A percentile compares a stretch with the other conserved stretches of the same genome.
Evolutionary conservation across 2,329 filamentous ascomycete genomes (phyloP).

Genomic region (Sarocladium strictum): DNA sequence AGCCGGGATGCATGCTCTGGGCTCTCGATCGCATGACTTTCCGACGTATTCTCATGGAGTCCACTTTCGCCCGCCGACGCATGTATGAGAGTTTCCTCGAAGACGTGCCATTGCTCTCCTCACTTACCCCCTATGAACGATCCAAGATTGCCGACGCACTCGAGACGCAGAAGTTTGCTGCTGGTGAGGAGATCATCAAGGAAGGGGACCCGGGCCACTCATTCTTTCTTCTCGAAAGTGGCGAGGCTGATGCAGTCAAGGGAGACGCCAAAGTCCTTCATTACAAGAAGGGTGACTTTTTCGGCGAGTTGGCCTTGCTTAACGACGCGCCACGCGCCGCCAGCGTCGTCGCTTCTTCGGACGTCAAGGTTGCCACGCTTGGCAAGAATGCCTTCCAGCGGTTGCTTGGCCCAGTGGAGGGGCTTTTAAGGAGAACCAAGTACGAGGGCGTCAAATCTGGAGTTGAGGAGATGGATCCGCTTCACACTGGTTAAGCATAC

Average conservation of each 20-base stretch:
- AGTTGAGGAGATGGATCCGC: conserved; percentile 62
- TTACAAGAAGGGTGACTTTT: conserved; percentile 92
- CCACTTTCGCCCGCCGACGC: conserved; percentile 87
- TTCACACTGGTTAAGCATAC: conserved; percentile 34
- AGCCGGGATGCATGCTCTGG: conserved; percentile 78
- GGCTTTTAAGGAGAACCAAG: conserved; percentile 80
- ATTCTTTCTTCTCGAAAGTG: conserved; percentile 86
- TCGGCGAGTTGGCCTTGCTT: conserved; percentile 88
- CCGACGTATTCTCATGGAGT: conserved; percentile 96
- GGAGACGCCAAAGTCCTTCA: conserved; percentile 69
- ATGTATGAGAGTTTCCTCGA: conserved; percentile 98
- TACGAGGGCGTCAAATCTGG: conserved; percentile 55
- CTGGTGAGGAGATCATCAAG: conserved; percentile 76
- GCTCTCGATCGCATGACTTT: conserved; percentile 93
- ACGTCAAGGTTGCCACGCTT: conserved; percentile 88
- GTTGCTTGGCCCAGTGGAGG: conserved; percentile 84
- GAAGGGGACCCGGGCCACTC: conserved; percentile 89
- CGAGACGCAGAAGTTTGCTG: conserved; percentile 79
- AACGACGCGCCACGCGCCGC: conserved; percentile 92
- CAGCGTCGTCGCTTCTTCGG: conserved; percentile 74
- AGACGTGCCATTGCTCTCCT: conserved; percentile 79
- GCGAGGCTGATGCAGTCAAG: conserved; percentile 83
- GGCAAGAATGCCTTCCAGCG: conserved; percentile 94
- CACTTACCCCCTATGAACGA: conserved; percentile 84
- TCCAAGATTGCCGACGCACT: conserved; percentile 96